Evolutionary conservation across 768 basidiomycete species (phyloP), one percentile per base, ranked within the genome.

Genomic region (Pholiota molesta): DNA sequence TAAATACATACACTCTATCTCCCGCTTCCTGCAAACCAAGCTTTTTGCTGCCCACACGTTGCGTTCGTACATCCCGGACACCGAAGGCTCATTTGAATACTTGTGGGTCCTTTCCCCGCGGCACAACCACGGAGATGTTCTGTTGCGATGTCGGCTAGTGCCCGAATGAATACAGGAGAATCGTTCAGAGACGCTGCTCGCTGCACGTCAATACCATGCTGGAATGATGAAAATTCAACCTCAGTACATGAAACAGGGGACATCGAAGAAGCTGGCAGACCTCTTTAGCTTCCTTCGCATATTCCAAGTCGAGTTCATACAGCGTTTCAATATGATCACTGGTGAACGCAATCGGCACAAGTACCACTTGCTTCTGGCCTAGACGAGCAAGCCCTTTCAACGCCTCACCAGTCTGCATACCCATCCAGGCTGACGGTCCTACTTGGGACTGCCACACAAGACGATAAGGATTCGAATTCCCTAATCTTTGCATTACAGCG

Each of bases 261-360:
- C 29, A 56, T 16, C 53, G 57, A 57, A 61, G 42, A 62, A 60
- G 44, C 59, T 44, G 58, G 71, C 86, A 71, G 68, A 95, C 95
- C 86, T 97, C 89, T 73, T 84, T 84, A 9, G 92, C 97, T 76
- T 99, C 96, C 76, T 88, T 89, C 60, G 83, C 83, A 71, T 99
- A 97, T 74, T 99, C 97, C 57, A 96, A 74, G 74, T 99, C 97
- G 54, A 99, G 82, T 78, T 99, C 97, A 69, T 92, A 99, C 54
- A 99, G 80, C 23, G 97, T 99, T 81, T 99, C 97, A 70, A 99
- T 99, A 73, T 99, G 97, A 76, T 99, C 97, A 73, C 91, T 95
- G 14, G 97, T 99, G 79, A 99, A 99, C 26, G 97, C 97, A 64
- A 99, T 95, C 0, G 97, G 97, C 7, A 99, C 87, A 40, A 99